Evolutionary conservation across 305 asterid genomes (phyloP).

Genomic region (Galium porrigens): DNA sequence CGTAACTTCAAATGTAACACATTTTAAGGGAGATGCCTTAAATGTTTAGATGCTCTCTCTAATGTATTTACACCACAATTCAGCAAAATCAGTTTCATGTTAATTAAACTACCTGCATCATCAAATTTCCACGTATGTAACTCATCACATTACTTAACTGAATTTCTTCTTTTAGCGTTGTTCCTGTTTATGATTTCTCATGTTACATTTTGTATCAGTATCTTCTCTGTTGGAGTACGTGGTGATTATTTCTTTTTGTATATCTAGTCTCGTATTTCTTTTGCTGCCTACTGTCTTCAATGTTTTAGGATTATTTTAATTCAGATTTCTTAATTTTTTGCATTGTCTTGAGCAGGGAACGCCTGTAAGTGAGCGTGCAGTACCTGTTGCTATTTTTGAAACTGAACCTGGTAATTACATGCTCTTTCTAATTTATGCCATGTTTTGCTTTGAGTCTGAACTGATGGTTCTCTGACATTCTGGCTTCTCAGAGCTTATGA

Average conservation of each 20-base stretch:
- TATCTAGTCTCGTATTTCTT: background rate
- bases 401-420: slow-evolving; percentile 57
- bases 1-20: no score
- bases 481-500: slow-evolving; percentile 58
- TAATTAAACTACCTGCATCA: no score
- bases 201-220: no score
- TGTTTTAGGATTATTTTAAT: background rate
- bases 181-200: no score
- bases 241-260: background rate
- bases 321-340: slow-evolving; percentile 1
- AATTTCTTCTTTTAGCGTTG: no score
- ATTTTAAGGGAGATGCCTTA: no score
- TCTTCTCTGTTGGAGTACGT: no score
- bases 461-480: slow-evolving; percentile 17
- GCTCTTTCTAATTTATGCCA: background rate
- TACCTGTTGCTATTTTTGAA: slow-evolving; percentile 97
- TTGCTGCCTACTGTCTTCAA: background rate
- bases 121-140: no score
- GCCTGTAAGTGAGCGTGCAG: slow-evolving; percentile 96
- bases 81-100: no score
- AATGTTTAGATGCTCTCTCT: no score
- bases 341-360: slow-evolving; percentile 57
- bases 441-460: slow-evolving; percentile 4
- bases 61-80: no score
- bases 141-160: no score